These are phyloP conservation scores for Ampelocalamus luodianensis DNA, from an alignment of 176 grass and related monocot species.

Conservation along the genomic window DNA sequence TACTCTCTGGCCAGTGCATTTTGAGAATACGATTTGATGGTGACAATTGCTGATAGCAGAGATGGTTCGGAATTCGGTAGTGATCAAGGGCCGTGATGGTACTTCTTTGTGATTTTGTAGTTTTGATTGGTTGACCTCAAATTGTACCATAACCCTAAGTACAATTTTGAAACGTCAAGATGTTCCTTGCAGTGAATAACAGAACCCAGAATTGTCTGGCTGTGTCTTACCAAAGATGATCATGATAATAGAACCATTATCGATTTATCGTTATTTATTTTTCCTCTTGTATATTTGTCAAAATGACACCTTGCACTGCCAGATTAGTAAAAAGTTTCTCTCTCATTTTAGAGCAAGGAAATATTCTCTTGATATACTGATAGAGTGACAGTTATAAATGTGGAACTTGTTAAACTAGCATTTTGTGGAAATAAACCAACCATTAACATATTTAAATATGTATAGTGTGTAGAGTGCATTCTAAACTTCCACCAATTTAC, in stretches of 20 bases:
- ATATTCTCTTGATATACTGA: background rate
- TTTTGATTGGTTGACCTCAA: background rate
- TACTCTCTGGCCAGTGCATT: background rate
- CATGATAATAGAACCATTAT: background rate
- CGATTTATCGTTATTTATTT: background rate
- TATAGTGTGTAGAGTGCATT: background rate
- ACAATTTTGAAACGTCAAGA: background rate
- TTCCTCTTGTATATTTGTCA: background rate
- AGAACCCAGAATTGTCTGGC: background rate
- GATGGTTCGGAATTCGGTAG: background rate
- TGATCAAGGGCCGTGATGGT: background rate
- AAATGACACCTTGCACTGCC: background rate
- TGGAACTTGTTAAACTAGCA: background rate
- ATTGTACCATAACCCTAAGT: background rate
- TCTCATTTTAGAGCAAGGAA: background rate
- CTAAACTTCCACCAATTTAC: background rate
- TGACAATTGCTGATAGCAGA: background rate
- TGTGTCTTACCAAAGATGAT: background rate
- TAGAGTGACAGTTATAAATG: background rate
- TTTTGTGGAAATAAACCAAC: background rate
- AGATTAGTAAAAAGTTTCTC: background rate
- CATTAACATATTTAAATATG: background rate
- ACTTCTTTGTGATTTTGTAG: background rate
- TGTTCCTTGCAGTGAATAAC: background rate
- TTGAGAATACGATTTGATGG: background rate